phyloP scores from a whole-genome alignment of 129 eudicot genomes.

The Silybum marianum region DNA sequence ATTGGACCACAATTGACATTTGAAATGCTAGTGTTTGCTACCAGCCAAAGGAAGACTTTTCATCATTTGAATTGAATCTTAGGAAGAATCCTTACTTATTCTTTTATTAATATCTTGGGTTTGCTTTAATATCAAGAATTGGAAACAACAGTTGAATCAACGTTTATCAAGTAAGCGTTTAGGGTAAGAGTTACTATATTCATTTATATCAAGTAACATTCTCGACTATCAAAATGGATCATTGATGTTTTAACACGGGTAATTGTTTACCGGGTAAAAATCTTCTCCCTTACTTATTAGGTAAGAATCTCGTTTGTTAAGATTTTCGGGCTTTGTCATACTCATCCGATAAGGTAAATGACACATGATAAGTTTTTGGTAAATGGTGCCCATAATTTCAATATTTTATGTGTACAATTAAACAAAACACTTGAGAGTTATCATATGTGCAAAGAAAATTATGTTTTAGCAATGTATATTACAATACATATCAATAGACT shows the following conservation, averaged over 20 bases:
- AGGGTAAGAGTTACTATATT: too few relatives aligned
- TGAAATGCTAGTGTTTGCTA: neutral
- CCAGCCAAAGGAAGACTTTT: neutral
- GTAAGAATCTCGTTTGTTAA: neutral
- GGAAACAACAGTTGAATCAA: neutral
- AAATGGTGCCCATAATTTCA: too few relatives aligned
- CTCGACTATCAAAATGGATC: too few relatives aligned
- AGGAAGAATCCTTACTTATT: neutral
- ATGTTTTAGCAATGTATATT: too few relatives aligned
- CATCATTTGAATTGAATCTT: neutral
- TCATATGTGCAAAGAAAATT: neutral
- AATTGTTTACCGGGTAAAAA: too few relatives aligned
- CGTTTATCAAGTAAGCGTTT: neutral
- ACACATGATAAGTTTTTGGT: neutral
- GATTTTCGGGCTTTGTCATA: too few relatives aligned
- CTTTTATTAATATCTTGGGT: neutral
- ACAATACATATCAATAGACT: too few relatives aligned
- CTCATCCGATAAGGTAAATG: neutral
- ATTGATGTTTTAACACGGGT: neutral
- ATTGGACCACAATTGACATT: neutral
- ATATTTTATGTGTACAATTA: neutral
- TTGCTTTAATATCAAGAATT: neutral
- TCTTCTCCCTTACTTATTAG: too few relatives aligned
- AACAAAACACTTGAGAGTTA: neutral
- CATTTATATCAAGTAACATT: too few relatives aligned